Percentiles rank a stretch among this genome's conserved stretches.
Evolutionary conservation across 345 rosid genomes (phyloP).

Genomic region (Pseudoturritis turrita): DNA sequence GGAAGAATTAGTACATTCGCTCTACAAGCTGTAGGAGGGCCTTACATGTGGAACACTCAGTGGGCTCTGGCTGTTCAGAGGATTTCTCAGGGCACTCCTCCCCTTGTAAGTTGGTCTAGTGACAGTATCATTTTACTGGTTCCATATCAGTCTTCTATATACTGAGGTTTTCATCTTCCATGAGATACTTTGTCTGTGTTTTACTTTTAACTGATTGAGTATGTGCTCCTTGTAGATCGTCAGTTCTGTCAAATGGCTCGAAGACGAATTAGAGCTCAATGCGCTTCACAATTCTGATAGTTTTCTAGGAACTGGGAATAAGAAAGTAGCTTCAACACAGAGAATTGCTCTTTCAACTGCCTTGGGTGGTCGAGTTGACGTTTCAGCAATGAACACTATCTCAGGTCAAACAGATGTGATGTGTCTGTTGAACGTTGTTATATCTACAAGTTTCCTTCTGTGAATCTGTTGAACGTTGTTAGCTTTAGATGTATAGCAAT

Average conservation of each 20-base stretch:
- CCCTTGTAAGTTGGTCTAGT: constrained; percentile 69
- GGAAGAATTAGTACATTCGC: constrained; percentile 60
- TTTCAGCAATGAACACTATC: constrained; percentile 71
- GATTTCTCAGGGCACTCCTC: constrained; percentile 93
- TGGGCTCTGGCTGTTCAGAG: constrained; percentile 84
- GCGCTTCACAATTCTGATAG: constrained; percentile 82
- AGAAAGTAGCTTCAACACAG: constrained; percentile 74
- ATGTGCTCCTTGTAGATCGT: constrained; percentile 52
- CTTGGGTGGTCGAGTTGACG: constrained; percentile 77
- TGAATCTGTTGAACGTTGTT: constrained; percentile 1
- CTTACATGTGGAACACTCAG: constrained; percentile 75
- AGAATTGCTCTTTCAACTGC: constrained; percentile 81
- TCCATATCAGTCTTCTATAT: background rate
- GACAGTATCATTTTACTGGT: background rate
- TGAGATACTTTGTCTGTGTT: background rate
- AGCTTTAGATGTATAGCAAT: constrained; percentile 62
- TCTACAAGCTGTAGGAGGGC: constrained; percentile 84
- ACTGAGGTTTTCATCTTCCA: background rate
- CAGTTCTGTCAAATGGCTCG: constrained; percentile 96
- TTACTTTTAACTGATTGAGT: background rate
- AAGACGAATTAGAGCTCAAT: constrained; percentile 88
- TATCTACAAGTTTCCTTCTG: background rate
- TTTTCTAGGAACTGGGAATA: constrained; percentile 69
- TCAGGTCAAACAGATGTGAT: constrained; percentile 42
- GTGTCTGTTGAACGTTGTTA: background rate